Base-by-base conservation (phyloP, 306 rosid genomes). In the Comarum palustre region DNA sequence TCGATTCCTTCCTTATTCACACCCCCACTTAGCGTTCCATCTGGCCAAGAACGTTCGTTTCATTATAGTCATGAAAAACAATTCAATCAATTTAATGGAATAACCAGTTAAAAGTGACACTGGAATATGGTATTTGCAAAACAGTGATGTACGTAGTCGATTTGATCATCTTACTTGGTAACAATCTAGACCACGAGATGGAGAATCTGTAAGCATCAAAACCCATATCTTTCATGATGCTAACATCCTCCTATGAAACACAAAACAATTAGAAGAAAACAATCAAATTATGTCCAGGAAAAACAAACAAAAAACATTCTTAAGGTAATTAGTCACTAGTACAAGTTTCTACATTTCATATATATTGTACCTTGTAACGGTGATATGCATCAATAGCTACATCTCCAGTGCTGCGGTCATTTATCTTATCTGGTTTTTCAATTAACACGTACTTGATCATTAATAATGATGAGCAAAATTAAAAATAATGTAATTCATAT, bases 141-240 rank as follows among this genome's bases (percentile, higher is more conserved):
- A 8, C 4, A 52, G 4, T 52, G 59, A 20, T 20, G 3, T 12
- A 1, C 16, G 32, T 22, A 22, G 8, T 50, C 57, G 57, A 50
- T 6, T 50, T 16, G 45, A 19, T 11, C 8, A 3, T 29, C 79
- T 73, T 73, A 85, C 86, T 79, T 74, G 88, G 86, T 5, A 85
- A 45, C 19, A 85, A 31, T 79, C 82, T 66, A 2, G 88, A 76
- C 88, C 86, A 85, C 12, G 88, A 85, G 39, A 85, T 85, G 6
- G 86, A 85, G 71, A 85, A 82, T 29, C 86, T 76, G 48, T 82
- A 79, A 58, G 86, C 86, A 71, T 82, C 86, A 29, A 82, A 43
- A 22, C 73, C 73, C 84, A 82, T 79, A 1, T 85, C 11, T 55
- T 79, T 79, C 84, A 79, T 73, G 46, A 82, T 70, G 64, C 22